Evolutionary conservation across 2,329 filamentous ascomycete species (phyloP).

Genomic region (Pyrenophora tritici-repentis): DNA sequence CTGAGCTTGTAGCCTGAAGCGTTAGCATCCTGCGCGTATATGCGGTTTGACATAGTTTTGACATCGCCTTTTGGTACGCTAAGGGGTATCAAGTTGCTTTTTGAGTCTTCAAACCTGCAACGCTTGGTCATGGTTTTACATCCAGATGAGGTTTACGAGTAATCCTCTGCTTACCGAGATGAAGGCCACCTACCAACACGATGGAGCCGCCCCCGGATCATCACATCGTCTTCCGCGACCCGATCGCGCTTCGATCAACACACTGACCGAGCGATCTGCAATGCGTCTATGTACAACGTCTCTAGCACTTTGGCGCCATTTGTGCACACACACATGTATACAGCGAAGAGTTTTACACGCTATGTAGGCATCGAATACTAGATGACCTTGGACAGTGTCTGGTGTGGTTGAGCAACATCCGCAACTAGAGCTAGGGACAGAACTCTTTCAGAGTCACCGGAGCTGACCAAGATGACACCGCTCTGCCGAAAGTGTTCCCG

Average conservation of each 20-base stretch:
- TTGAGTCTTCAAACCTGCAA: conserved; percentile 1
- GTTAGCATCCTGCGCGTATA: neutral
- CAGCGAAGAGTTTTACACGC: conserved; percentile 48
- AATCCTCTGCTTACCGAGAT: neutral
- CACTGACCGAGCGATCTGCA: conserved; percentile 1
- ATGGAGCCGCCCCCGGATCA: neutral
- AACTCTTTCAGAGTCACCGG: no score
- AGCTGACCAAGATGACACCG: neutral
- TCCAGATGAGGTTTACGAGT: neutral
- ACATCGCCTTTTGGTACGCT: neutral
- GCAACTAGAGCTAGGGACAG: conserved; percentile 43
- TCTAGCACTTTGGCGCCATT: conserved; percentile 8
- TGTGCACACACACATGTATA: conserved; percentile 70
- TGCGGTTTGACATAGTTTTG: neutral
- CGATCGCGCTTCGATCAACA: conserved; percentile 6
- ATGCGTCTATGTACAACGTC: conserved; percentile 7
- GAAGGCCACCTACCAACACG: neutral
- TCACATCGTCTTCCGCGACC: conserved; percentile 1
- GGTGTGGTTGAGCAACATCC: conserved; percentile 86
- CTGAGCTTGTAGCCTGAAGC: neutral
- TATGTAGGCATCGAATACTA: conserved; percentile 68
- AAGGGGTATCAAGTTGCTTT: conserved; percentile 2
- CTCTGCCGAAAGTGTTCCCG: neutral
- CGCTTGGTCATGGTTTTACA: neutral
- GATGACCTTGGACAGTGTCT: conserved; percentile 59